Evolutionary conservation across 805 yeast genomes (phyloP), one percentile per base, ranked within the genome.

Genomic region (Lachancea thermotolerans): DNA sequence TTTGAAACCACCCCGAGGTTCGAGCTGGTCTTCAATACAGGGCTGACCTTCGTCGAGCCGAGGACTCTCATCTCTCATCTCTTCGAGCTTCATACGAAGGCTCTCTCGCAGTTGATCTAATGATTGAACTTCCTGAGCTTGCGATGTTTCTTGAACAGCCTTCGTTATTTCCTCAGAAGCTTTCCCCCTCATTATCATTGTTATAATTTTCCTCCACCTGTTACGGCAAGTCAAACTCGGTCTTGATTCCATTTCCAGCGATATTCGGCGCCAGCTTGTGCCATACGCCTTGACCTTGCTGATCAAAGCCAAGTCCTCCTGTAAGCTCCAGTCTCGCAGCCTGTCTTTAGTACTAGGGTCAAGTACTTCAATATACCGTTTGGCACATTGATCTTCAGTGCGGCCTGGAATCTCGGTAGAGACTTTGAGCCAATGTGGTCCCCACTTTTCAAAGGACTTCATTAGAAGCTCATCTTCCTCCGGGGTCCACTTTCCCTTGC

Each of bases 321-420:
- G 85, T 27, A 72, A 56, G 1, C 78, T 69, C 98, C 98, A 90
- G 2, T 83, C 81, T 53, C 87, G 74, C 37, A 88, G 69, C 45
- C 96, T 67, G 52, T 84, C 88, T 48, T 79, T 79, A 9, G 89
- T 84, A 44, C 69, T 66, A 5, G 97, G 96, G 55, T 87, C 93
- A 47, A 90, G 64, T 1, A 88, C 96, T 57, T 90, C 97, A 12
- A 82, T 79, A 60, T 86, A 90, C 55, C 97, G 69, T 58, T 90
- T 90, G 1, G 95, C 86, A 69, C 98, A 90, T 67, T 90, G 97
- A 63, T 89, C 96, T 57, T 89, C 96, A 0, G 95, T 90, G 59
- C 97, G 72, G 4, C 96, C 95, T 2, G 78, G 77, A 10, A 90
- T 84, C 43, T 77, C 81, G 41, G 72, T 66, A 0, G 95, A 80